Base-by-base conservation (phyloP, 2,329 filamentous ascomycete genomes). In the Calonectria pauciramosa region DNA sequence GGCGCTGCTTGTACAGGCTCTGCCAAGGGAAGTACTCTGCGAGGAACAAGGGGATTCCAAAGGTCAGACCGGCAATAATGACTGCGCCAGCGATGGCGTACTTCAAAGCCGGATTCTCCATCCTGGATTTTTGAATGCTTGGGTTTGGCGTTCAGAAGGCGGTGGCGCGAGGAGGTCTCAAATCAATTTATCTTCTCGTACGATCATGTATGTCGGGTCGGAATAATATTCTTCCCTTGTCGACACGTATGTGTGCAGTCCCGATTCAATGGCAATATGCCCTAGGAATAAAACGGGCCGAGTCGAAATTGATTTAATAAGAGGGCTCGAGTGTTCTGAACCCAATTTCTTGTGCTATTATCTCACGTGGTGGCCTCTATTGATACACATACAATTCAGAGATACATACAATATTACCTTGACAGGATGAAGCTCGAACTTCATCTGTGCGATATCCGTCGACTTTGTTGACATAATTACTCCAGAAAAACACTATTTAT, bases 11-110 rank as follows among this genome's bases (percentile, higher is more conserved):
- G 36, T 70, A 80, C 11, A 85, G 77, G 41, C 78, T 81, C 69
- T 78, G 80, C 78, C 81, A 85, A 0, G 84, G 84, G 68, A 86
- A 86, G 56, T 83, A 85, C 56, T 86, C 84, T 3, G 75, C 80
- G 14, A 85, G 41, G 56, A 86, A 80, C 32, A 78, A 23, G 1
- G 84, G 84, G 14, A 85, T 75, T 1, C 79, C 83, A 49, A 75
- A 83, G 0, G 80, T 83, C 26, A 85, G 51, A 4, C 56, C 32
- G 2, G 72, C 4, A 36, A 81, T 23, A n/a, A 80, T 47, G 26
- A 81, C 28, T 1, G 80, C 72, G 30, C 73, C 73, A 2, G 60
- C 71, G 8, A 36, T 59, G 26, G 75, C 77, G 26, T 75, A 54
- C 16, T 76, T 60, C 16, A 76, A 32, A 8, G 60, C 38, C 16